Evolutionary conservation across 345 rosid genomes (phyloP).

Genomic region (Rubroshorea leprosula): DNA sequence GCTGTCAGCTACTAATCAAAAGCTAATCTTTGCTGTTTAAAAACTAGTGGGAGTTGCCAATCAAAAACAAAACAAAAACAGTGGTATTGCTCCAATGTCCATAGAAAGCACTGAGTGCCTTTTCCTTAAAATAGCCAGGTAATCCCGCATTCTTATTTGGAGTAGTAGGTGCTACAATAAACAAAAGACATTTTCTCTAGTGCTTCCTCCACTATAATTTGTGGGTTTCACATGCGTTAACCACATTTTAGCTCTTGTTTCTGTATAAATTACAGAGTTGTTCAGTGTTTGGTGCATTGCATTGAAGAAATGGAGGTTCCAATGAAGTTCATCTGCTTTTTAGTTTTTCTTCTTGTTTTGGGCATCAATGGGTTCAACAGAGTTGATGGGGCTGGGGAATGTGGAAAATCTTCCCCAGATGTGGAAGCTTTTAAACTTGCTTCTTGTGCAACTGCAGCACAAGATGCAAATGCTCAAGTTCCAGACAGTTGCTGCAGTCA

Average conservation of each 20-base stretch:
- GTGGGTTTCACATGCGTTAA: slow-evolving; percentile 27
- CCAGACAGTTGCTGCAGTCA: slow-evolving; percentile 61
- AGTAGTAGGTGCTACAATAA: slow-evolving; percentile 46
- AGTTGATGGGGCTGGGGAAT: slow-evolving; percentile 69
- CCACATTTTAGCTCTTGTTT: slow-evolving; percentile 3
- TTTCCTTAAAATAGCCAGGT: too few species aligned
- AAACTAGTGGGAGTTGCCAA: too few species aligned
- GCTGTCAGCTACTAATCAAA: slow-evolving; percentile 29
- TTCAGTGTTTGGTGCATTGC: slow-evolving; percentile 20
- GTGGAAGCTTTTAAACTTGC: slow-evolving; percentile 78
- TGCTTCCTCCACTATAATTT: slow-evolving; percentile 56
- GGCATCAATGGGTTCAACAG: slow-evolving; percentile 18
- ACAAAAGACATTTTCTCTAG: slow-evolving; percentile 27
- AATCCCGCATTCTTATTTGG: too few species aligned
- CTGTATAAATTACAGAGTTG: slow-evolving; percentile 36
- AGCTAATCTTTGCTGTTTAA: slow-evolving; percentile 12
- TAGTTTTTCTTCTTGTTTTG: slow-evolving; percentile 32
- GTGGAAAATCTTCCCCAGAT: slow-evolving; percentile 67
- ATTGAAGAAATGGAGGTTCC: slow-evolving; percentile 33
- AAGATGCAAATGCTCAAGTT: slow-evolving; percentile 43
- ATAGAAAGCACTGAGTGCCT: slow-evolving; percentile 22
- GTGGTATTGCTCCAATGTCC: slow-evolving; percentile 25
- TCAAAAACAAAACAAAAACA: too few species aligned
- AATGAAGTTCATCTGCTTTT: slow-evolving; percentile 33
- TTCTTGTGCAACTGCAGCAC: slow-evolving; percentile 74